Conservation (phyloP, 768 basidiomycete genomes). For the Lyophyllum decastes region DNA sequence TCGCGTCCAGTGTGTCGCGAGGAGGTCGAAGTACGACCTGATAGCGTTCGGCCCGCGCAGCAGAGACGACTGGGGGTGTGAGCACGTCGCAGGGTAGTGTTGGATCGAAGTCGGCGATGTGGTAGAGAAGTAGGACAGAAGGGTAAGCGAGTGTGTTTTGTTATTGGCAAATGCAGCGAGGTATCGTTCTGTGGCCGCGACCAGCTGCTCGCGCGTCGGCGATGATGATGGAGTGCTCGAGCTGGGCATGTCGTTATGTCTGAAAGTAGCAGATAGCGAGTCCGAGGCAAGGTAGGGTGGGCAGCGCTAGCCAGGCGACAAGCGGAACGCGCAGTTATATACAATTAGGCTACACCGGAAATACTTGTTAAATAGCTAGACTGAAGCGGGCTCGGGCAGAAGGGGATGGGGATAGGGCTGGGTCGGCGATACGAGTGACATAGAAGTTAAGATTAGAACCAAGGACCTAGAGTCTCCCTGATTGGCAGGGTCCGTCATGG, state of each 20-base stretch:
- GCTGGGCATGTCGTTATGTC: neutral
- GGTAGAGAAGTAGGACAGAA: conserved; percentile 42
- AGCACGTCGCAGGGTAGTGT: conserved; percentile 37
- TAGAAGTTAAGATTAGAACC: conserved; percentile 13
- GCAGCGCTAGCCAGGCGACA: neutral
- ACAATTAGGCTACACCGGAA: conserved; percentile 13
- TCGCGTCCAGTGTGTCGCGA: conserved; percentile 46
- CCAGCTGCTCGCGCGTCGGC: conserved; percentile 29
- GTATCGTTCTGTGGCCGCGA: conserved; percentile 33
- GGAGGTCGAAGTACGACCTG: conserved; percentile 51
- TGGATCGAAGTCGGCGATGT: conserved; percentile 38
- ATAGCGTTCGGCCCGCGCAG: conserved; percentile 45
- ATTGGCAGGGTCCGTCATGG: neutral
- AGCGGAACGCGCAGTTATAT: conserved; percentile 22
- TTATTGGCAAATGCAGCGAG: conserved; percentile 38
- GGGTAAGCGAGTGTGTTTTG: conserved; percentile 27
- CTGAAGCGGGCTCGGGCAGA: conserved; percentile 36
- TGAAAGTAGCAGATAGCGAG: neutral
- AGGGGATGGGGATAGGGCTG: conserved; percentile 22
- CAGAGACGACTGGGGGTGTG: conserved; percentile 33
- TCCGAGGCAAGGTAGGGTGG: no score
- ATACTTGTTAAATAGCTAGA: neutral
- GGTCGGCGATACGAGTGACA: conserved; percentile 14
- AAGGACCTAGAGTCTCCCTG: neutral
- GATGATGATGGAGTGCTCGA: conserved; percentile 10